These are phyloP conservation scores for Bocquillonia castaneifolia DNA, from an alignment of 441 rosid species.

Conservation along the genomic window DNA sequence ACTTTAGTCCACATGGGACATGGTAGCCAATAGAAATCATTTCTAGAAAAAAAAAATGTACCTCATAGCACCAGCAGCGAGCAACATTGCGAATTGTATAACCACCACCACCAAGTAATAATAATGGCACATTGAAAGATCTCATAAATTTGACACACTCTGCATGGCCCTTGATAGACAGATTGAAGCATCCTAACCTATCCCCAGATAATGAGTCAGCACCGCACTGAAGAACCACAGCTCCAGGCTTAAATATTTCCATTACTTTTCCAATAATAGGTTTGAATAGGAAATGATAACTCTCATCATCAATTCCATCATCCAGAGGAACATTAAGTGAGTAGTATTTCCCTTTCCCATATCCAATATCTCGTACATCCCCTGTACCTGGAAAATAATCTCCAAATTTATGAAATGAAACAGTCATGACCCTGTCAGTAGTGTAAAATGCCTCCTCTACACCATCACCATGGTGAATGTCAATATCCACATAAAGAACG, in stretches of 20 bases:
- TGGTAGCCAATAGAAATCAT: not conserved
- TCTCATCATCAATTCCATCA: conserved; percentile 78
- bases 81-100: conserved; percentile 76
- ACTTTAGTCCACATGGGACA: not conserved
- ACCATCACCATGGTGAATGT: conserved; percentile 80
- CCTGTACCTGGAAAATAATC: conserved; percentile 80
- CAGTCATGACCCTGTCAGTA: conserved; percentile 75
- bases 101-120: conserved; percentile 72
- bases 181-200: conserved; percentile 75
- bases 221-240: conserved; percentile 70
- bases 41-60: conserved; percentile 17
- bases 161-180: conserved; percentile 76
- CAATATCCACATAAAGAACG: conserved; percentile 73
- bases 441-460: conserved; percentile 79
- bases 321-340: conserved; percentile 76
- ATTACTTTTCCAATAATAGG: conserved; percentile 69
- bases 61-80: conserved; percentile 87
- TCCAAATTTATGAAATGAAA: conserved; percentile 73
- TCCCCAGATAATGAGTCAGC: conserved; percentile 78
- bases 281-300: conserved; percentile 67
- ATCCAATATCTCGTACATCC: conserved; percentile 61
- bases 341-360: conserved; percentile 60
- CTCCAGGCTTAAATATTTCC: conserved; percentile 72
- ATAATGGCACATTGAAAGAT: conserved; percentile 68
- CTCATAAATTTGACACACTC: conserved; percentile 75